Percentiles rank a stretch among this genome's conserved stretches.
Conservation (phyloP, 2,329 filamentous ascomycete species). For the Sarocladiaceae sp. region DNA sequence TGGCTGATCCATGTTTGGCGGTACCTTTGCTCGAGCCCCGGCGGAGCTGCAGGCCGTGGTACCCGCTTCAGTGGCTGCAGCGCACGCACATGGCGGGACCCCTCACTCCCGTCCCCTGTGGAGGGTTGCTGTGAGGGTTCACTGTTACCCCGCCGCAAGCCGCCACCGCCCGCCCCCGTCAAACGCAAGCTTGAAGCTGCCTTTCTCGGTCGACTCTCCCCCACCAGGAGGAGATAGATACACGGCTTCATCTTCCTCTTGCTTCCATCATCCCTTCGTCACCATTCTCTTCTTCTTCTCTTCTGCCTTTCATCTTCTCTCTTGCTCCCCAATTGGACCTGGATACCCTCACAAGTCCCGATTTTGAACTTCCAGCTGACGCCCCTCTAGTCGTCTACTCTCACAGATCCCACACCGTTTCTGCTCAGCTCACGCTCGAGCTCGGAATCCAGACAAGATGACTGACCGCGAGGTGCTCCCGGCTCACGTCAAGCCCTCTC, state of each 20-base stretch:
- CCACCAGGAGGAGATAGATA: too few species aligned
- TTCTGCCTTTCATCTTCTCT: too few species aligned
- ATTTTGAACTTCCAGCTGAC: neutral
- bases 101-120: too few species aligned
- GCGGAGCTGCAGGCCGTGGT: conserved; percentile 1
- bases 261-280: too few species aligned
- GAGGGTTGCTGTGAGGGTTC: too few species aligned
- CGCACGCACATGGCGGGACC: too few species aligned
- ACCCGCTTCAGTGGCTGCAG: too few species aligned
- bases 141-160: conserved; percentile 6
- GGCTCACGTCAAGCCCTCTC: conserved; percentile 65
- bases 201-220: too few species aligned
- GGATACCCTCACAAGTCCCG: neutral
- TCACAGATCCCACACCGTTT: conserved; percentile 21
- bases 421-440: conserved; percentile 31
- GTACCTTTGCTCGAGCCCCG: conserved; percentile 1
- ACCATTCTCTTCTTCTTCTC: too few species aligned
- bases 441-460: conserved; percentile 34
- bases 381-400: conserved; percentile 16
- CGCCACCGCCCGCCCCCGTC: neutral
- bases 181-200: too few species aligned
- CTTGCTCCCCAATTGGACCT: neutral
- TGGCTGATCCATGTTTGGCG: neutral
- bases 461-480: conserved; percentile 58
- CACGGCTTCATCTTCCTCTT: too few species aligned